These are phyloP conservation scores for Sporisorium reilianum DNA, from an alignment of 1,284 basidiomycete genomes.

Conservation along the genomic window DNA sequence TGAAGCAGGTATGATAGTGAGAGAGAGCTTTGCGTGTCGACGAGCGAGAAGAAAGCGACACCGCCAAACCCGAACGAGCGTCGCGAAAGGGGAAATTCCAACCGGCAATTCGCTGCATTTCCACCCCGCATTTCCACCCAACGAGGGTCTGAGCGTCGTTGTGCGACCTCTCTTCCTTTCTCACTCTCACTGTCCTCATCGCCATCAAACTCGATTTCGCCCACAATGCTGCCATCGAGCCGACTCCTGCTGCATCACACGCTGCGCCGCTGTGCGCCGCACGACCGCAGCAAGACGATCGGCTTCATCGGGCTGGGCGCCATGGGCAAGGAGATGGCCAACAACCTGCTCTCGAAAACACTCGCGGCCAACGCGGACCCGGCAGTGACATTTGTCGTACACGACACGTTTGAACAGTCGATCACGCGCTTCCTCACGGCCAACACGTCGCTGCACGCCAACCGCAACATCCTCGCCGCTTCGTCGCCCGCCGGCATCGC, in stretches of 20 bases:
- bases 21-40: too few species aligned
- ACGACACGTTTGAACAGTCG: constrained; percentile 57
- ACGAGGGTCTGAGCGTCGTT: constrained; percentile 21
- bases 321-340: constrained; percentile 64
- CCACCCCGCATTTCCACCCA: constrained; percentile 21
- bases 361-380: constrained; percentile 48
- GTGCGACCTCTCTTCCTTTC: neutral
- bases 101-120: neutral
- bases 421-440: constrained; percentile 62
- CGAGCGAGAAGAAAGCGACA: constrained; percentile 2
- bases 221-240: constrained; percentile 34
- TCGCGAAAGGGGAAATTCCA: neutral
- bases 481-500: constrained; percentile 70
- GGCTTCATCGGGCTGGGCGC: constrained; percentile 67
- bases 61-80: constrained; percentile 31
- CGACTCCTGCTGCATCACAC: constrained; percentile 27
- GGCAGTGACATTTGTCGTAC: constrained; percentile 52
- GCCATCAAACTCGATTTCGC: neutral
- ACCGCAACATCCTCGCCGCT: constrained; percentile 62
- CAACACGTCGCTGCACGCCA: constrained; percentile 55
- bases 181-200: neutral
- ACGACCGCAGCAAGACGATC: constrained; percentile 59
- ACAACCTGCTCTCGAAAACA: constrained; percentile 58
- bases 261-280: constrained; percentile 25
- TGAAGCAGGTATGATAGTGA: neutral